Base-by-base conservation (phyloP, 1,284 basidiomycete species). In the Austropuccinia psidii region DNA sequence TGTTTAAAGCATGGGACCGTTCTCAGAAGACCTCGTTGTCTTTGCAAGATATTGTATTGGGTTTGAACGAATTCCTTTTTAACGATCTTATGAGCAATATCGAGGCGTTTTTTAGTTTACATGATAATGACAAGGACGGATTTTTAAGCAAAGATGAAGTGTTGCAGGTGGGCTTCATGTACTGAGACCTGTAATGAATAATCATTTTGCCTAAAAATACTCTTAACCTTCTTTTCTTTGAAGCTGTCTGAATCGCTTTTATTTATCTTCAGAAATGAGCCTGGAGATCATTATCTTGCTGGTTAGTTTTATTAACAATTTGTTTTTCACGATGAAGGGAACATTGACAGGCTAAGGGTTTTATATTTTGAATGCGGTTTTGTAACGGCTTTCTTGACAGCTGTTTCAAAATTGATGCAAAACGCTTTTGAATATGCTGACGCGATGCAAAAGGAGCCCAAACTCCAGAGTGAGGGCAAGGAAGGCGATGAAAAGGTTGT, bases 191-290 rank as follows among this genome's bases (percentile, higher is more conserved):
- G 61, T 11, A 19, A n/a, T 19, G 41, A n/a, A 67, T 35, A 21
- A 35, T 67, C 24, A 33, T 27, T 15, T 11, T 73, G 24, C 49
- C 33, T 31, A 9, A 41, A 15, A 35, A 17, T 17, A 35, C 35
- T 4, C 39, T 43, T 24, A 57, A 31, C 37, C 47, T 24, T 57
- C 47, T 27, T 31, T 57, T 58, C n/a, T 64, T 52, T 31, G 49
- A 69, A 65, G 45, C 50, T 52, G 13, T 73, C 13, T 37, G 70
- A 19, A 47, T 60, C 49, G 7, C 31, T 61, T 45, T 78, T 93
- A 91, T 95, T 95, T 82, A 96, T 98, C 78, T 99, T 98, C 87
- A 89, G 96, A 31, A 94, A 90, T 81, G 96, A 99, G 82, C 86
- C 94, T 17, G 95, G 96, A 11, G 96, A 99, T 80, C 91, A 93